Evolutionary conservation across 2,329 filamentous ascomycete genomes (phyloP).

Genomic region (Paecilomyces sp.): DNA sequence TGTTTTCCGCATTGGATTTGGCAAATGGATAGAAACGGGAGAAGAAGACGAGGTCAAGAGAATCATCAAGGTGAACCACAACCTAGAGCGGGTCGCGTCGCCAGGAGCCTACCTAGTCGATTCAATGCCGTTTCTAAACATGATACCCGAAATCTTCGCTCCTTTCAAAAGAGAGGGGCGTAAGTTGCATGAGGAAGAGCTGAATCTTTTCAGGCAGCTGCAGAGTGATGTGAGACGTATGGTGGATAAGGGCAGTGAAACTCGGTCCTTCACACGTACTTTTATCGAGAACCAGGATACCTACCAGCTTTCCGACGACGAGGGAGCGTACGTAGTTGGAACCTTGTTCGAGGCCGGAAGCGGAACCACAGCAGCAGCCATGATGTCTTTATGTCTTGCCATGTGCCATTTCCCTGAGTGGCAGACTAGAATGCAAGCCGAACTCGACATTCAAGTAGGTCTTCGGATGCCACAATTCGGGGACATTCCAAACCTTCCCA

Average conservation of each 20-base stretch:
- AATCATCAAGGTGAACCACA: constrained; percentile 26
- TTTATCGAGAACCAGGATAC: constrained; percentile 16
- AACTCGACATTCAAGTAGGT: constrained; percentile 21
- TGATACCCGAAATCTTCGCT: constrained; percentile 18
- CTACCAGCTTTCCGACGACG: constrained; percentile 16
- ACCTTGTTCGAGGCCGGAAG: constrained; percentile 24
- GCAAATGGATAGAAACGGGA: constrained; percentile 24
- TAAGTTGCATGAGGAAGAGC: constrained; percentile 17
- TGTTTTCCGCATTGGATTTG: constrained; percentile 31
- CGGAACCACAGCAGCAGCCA: constrained; percentile 21
- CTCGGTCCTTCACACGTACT: constrained; percentile 14
- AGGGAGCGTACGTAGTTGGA: constrained; percentile 24
- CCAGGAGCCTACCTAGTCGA: constrained; percentile 32
- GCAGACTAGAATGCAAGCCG: constrained; percentile 17
- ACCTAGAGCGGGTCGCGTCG: constrained; percentile 29
- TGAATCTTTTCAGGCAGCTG: constrained; percentile 19
- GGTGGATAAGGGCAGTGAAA: constrained; percentile 10
- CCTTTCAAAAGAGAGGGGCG: constrained; percentile 23
- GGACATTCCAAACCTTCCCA: constrained; percentile 30
- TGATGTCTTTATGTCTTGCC: constrained; percentile 21
- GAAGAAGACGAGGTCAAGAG: constrained; percentile 22
- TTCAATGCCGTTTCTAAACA: constrained; percentile 20
- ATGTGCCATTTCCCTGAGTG: constrained; percentile 18
- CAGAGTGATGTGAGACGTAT: constrained; percentile 22
- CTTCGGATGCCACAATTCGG: constrained; percentile 25